phyloP scores from a whole-genome alignment of 2,329 filamentous ascomycete species.

The Bipolaris zeicola region DNA sequence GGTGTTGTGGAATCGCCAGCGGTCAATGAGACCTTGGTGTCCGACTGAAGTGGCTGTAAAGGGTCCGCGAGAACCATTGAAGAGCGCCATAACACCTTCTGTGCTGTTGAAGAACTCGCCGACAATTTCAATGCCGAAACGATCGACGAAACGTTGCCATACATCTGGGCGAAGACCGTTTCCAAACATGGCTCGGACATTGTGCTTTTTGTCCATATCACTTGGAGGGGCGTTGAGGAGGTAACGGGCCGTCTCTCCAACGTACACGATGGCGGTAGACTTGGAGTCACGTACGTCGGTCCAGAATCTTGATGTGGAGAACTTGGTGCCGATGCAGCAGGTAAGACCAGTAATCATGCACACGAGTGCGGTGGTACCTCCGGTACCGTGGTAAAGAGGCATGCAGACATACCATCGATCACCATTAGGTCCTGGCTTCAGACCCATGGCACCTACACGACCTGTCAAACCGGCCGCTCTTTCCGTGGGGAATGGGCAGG shows the following conservation, averaged over 20 bases:
- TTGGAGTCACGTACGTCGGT: conserved; percentile 69
- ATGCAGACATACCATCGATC: conserved; percentile 78
- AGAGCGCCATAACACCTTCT: conserved; percentile 69
- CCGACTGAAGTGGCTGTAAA: conserved; percentile 70
- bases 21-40: conserved; percentile 69
- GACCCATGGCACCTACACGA: conserved; percentile 44
- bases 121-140: conserved; percentile 67
- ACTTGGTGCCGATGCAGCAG: conserved; percentile 68
- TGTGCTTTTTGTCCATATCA: conserved; percentile 65
- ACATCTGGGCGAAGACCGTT: conserved; percentile 73
- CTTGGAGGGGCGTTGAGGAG: conserved; percentile 70
- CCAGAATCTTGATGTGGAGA: conserved; percentile 75
- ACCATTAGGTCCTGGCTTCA: conserved; percentile 48
- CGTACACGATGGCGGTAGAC: conserved; percentile 75
- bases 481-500: conserved; percentile 64
- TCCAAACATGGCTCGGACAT: conserved; percentile 65
- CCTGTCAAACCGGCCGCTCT: conserved; percentile 51
- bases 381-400: conserved; percentile 79
- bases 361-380: conserved; percentile 63
- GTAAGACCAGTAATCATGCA: conserved; percentile 63
- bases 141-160: conserved; percentile 67
- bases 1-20: conserved; percentile 58
- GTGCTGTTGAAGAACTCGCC: conserved; percentile 80
- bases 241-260: conserved; percentile 78
- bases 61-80: conserved; percentile 65